phyloP scores from a whole-genome alignment of 768 basidiomycete genomes.

The Boletus edulis region DNA sequence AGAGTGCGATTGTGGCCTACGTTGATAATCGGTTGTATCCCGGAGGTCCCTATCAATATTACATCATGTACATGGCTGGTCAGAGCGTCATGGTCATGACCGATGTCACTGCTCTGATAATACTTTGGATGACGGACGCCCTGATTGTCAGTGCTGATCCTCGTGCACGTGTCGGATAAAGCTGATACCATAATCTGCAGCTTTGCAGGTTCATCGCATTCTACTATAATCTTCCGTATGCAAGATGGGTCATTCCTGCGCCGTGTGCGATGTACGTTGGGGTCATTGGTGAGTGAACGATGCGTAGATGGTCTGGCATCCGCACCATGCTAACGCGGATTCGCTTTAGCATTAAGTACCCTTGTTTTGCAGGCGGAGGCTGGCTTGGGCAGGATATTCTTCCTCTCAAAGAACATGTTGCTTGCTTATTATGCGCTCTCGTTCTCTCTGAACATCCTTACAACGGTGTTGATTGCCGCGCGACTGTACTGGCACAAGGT shows the following conservation, averaged over 20 bases:
- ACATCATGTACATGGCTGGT: conserved; percentile 22
- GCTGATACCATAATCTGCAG: conserved; percentile 7
- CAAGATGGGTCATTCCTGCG: conserved; percentile 25
- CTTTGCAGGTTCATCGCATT: conserved; percentile 26
- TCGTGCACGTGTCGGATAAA: background rate
- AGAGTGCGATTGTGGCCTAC: conserved; percentile 27
- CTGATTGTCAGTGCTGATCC: conserved; percentile 21
- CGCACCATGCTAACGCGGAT: background rate
- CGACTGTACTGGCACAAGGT: conserved; percentile 27
- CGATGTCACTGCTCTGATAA: conserved; percentile 22
- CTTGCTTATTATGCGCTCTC: conserved; percentile 24
- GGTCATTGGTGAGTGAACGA: conserved; percentile 19
- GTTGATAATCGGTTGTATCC: conserved; percentile 29
- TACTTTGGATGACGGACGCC: conserved; percentile 31
- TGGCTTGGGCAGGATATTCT: conserved; percentile 15
- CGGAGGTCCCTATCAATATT: conserved; percentile 26
- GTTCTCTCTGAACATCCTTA: conserved; percentile 23
- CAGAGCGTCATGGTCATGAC: conserved; percentile 23
- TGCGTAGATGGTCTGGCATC: background rate
- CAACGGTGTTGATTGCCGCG: conserved; percentile 20
- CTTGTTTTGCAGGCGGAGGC: conserved; percentile 19
- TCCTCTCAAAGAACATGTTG: conserved; percentile 21
- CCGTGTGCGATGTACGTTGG: conserved; percentile 23
- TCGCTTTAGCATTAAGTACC: conserved; percentile 18
- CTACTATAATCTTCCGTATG: conserved; percentile 19